phyloP scores from a whole-genome alignment of 2,329 filamentous ascomycete species.

The Aspergillus arachidicola region DNA sequence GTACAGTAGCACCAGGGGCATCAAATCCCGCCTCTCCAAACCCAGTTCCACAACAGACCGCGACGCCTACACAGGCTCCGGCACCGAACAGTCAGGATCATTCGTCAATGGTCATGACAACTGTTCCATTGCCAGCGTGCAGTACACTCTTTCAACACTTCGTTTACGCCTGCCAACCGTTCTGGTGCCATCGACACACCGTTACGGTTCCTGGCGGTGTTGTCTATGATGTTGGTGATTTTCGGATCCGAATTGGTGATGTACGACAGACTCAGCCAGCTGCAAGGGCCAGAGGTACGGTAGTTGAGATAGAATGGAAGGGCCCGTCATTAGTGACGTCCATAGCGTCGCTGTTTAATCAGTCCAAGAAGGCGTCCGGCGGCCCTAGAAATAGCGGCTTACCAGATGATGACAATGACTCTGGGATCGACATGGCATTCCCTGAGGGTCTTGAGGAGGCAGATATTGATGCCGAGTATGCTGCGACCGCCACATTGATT shows the following conservation, averaged over 20 bases:
- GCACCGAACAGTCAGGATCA: not conserved
- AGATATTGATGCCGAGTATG: slow-evolving; percentile 43
- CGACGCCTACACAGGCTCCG: not conserved
- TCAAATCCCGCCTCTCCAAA: not conserved
- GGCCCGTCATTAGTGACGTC: slow-evolving; percentile 39
- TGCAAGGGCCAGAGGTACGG: slow-evolving; percentile 41
- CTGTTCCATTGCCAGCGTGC: slow-evolving; percentile 38
- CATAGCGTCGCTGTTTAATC: slow-evolving; percentile 17
- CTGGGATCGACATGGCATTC: slow-evolving; percentile 30
- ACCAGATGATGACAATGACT: slow-evolving; percentile 23
- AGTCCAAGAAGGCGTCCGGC: slow-evolving; percentile 3
- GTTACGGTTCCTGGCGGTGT: slow-evolving; percentile 38
- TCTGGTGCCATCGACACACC: slow-evolving; percentile 47
- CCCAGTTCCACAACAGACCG: not conserved
- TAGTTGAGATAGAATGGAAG: slow-evolving; percentile 49
- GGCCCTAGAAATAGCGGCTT: not conserved
- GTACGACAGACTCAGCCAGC: slow-evolving; percentile 44
- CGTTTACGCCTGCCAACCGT: slow-evolving; percentile 43
- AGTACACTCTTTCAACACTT: slow-evolving; percentile 44
- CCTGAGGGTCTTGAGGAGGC: slow-evolving; percentile 35
- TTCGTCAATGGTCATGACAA: slow-evolving; percentile 41
- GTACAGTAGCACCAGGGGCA: not conserved
- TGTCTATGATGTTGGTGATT: slow-evolving; percentile 47
- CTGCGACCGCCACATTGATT: slow-evolving; percentile 38
- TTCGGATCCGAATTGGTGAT: slow-evolving; percentile 46